Conservation (phyloP, 2,329 filamentous ascomycete genomes). For the Dendrostoma leiphaemia region DNA sequence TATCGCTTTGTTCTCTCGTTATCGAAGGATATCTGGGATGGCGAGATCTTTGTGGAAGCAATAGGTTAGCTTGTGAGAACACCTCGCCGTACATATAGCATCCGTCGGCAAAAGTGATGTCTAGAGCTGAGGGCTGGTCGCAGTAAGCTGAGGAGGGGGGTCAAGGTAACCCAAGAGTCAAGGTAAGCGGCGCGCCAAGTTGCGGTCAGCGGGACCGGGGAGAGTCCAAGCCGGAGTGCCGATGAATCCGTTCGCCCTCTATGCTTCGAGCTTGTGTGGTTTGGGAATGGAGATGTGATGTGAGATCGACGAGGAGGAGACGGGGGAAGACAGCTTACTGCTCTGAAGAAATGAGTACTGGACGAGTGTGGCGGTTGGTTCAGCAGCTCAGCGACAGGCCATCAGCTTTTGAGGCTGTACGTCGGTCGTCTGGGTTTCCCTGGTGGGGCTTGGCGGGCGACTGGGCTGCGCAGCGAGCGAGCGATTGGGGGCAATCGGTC, state of each 20-base stretch:
- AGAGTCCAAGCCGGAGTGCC: not conserved
- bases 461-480: no score
- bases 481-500: slow-evolving; percentile 14
- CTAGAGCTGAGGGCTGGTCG: not conserved
- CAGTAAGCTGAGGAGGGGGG: not conserved
- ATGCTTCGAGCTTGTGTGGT: not conserved
- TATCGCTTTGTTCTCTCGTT: not conserved
- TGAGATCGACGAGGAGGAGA: not conserved
- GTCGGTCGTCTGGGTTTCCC: slow-evolving; percentile 3
- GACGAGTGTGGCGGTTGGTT: not conserved
- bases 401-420: slow-evolving; percentile 11
- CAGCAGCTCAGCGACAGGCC: slow-evolving; percentile 3
- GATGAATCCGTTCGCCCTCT: not conserved
- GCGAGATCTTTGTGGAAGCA: not conserved
- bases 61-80: not conserved
- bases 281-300: not conserved
- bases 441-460: slow-evolving; percentile 12
- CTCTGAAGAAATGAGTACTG: not conserved
- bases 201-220: slow-evolving; percentile 16
- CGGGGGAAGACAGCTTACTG: not conserved
- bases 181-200: slow-evolving; percentile 10
- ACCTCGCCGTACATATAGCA: not conserved
- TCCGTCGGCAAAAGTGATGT: not conserved
- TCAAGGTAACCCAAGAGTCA: not conserved
- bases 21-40: not conserved